Conservation (phyloP, 768 basidiomycete genomes). For the Lentinula boryana region DNA sequence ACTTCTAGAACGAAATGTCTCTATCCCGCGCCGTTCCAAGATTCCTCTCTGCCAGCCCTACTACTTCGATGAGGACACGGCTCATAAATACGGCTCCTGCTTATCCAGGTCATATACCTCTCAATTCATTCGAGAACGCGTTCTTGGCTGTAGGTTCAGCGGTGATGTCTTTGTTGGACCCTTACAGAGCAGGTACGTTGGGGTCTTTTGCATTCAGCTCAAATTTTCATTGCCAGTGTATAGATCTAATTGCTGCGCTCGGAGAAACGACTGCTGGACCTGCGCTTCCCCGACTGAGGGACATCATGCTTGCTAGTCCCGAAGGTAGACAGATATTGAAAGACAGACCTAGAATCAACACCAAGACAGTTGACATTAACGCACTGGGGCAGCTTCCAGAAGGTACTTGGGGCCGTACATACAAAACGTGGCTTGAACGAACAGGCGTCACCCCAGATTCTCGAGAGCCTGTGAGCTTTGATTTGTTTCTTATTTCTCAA, state of each 20-base stretch:
- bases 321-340: constrained; percentile 85
- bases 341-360: constrained; percentile 78
- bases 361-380: constrained; percentile 67
- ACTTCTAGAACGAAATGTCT: neutral
- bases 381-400: constrained; percentile 60
- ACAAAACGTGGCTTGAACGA: constrained; percentile 83
- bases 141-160: constrained; percentile 85
- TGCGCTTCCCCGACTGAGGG: constrained; percentile 68
- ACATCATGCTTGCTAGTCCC: constrained; percentile 66
- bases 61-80: neutral
- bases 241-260: constrained; percentile 93
- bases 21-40: neutral
- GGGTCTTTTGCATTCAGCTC: neutral
- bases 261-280: constrained; percentile 89
- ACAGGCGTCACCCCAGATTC: constrained; percentile 93
- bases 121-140: constrained; percentile 77
- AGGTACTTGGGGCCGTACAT: constrained; percentile 81
- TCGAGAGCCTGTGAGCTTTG: constrained; percentile 62
- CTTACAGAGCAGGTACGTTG: constrained; percentile 69
- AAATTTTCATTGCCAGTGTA: neutral
- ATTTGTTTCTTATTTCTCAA: constrained; percentile 15
- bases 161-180: constrained; percentile 73
- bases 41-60: neutral
- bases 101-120: constrained; percentile 77
- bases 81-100: constrained; percentile 28